Evolutionary conservation across 768 basidiomycete species (phyloP), one percentile per base, ranked within the genome.

Genomic region (Amanita rimosa): DNA sequence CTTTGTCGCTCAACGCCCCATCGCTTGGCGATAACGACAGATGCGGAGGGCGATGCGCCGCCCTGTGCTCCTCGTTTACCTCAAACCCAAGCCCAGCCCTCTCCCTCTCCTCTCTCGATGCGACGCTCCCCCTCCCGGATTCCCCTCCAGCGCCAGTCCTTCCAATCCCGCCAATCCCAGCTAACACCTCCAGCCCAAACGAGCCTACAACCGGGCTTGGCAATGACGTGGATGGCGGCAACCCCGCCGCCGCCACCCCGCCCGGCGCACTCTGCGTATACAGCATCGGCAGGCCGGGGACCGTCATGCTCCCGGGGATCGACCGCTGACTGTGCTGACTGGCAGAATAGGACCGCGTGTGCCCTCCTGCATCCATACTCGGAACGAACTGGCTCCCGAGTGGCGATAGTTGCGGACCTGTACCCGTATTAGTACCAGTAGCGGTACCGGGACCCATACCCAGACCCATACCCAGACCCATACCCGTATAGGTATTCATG

Each of bases 21-120:
- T 85, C 85, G 51, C 79, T 83, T 0, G 83, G 79, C 1, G 83
- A 83, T 17, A 79, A 58, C 7, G 64, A 61, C 47, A 83, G 58
- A 7, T 76, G 74, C 2, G 72, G 58, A 8, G 83, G 78, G 2
- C 78, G 71, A 10, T 50, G 58, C 65, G 75, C 75, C 65, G 75
- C 75, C 58, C 64, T 14, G 9, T 48, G 7, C 26, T 33, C 40
- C 33, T 14, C 31, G 16, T 29, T 39, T 37, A 45, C 16, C 21
- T 36, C n/a, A 22, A 41, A 43, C 16, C 41, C 40, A 49, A 49
- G 36, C 16, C 36, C 33, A 24, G 36, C 19, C 34, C 19, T 43
- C 19, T 29, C 39, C 13, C n/a, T 29, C 29, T 39, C 29, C 17
- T 49, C 48, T 17, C 4, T 46, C 36, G 40, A 49, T 22, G 33